Evolutionary conservation across 2,329 filamentous ascomycete species (phyloP), one percentile per base, ranked within the genome.

Genomic region (Aspergillus melleus): DNA sequence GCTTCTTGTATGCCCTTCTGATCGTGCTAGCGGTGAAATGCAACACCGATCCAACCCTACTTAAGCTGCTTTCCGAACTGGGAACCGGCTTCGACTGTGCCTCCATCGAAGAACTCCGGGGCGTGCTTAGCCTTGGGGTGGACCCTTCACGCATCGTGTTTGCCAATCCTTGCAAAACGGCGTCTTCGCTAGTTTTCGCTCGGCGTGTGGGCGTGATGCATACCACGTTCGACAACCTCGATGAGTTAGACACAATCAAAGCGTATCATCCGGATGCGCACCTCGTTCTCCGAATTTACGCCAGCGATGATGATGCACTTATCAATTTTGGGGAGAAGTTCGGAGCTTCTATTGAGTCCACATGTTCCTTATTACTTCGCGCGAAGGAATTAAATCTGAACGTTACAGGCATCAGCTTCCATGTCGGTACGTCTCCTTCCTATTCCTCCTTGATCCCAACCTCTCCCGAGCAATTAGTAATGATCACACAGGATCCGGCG

Each of bases 81-180:
- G 69, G 68, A 8, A 64, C 64, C 8, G 63, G 67, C 0, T 72
- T 72, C 11, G 70, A 72, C 49, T 72, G 70, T 44, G 70, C 70
- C 3, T 72, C 70, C 1, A 64, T 67, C 8, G 63, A 66, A 54
- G 69, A 72, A 50, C 63, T 72, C 9, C 59, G 63, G 10, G 42
- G 52, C 6, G 65, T 72, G 6, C 61, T 71, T 6, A 58, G 54
- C 29, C 61, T 69, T 26, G 68, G 68, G 1, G 64, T 72, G 1
- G 64, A 71, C 36, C 68, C 70, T 29, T 36, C 54, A 11, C 64
- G 66, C 6, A 68, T 72, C 20, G 54, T 72, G 12, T 72, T 70
- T 52, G 70, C 70, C 6, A 66, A 71, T 29, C 70, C 70, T 22
- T 70, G 69, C 56, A 72, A 72, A 26, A 50, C 66, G 1, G 60